Conservation (phyloP, 108 stramenopile species). For the Epipyxis sp. region DNA sequence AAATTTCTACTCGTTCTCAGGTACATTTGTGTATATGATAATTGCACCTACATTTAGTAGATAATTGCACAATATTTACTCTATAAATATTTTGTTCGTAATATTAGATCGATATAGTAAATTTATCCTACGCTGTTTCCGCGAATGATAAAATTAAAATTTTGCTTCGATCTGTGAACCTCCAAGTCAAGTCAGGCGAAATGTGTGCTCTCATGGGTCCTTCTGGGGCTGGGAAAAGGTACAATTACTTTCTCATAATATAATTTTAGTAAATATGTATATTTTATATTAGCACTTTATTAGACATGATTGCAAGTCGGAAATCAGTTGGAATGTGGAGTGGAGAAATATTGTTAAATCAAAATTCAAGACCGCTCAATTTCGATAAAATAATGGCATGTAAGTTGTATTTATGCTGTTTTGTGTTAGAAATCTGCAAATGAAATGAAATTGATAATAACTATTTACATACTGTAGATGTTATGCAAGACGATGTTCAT, state of each 20-base stretch:
- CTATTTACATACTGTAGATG: too few species aligned
- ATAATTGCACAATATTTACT: too few species aligned
- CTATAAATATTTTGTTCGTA: too few species aligned
- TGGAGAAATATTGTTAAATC: slow-evolving; percentile 29
- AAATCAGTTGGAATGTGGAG: background rate
- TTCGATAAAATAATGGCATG: slow-evolving; percentile 17
- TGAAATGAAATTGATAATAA: too few species aligned
- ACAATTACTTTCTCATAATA: too few species aligned
- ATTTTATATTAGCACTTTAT: background rate
- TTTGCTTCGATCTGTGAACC: background rate
- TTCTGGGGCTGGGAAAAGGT: slow-evolving; percentile 32
- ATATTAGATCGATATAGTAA: slow-evolving; percentile 4
- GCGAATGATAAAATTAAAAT: background rate
- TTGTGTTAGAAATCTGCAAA: too few species aligned
- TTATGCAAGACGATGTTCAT: slow-evolving; percentile 42
- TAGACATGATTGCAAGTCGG: slow-evolving; percentile 21
- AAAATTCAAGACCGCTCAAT: background rate
- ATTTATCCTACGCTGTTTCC: slow-evolving; percentile 1
- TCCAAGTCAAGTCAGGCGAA: background rate
- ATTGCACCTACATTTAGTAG: too few species aligned
- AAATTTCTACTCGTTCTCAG: too few species aligned
- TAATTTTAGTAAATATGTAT: too few species aligned
- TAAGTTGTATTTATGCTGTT: too few species aligned
- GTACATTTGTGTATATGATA: too few species aligned
- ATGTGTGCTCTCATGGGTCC: slow-evolving; percentile 35